Base-by-base conservation (phyloP, 352 stramenopile genomes). In the Albugo laibachii region DNA sequence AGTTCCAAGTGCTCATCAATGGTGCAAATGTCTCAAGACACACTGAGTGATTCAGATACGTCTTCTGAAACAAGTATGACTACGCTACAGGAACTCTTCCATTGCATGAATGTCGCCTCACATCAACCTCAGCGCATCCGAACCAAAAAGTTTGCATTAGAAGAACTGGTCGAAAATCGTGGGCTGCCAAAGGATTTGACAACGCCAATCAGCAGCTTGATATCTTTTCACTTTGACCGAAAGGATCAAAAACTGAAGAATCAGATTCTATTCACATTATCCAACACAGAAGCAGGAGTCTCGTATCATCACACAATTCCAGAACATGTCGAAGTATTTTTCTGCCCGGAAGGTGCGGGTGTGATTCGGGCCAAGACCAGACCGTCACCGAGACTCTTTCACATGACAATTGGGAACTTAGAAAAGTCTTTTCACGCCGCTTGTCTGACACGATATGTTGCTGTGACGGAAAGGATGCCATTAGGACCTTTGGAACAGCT, bases 101-200 rank as follows among this genome's bases (percentile, higher is more conserved):
- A 91, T 48, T 86, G 73, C 40, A 91, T 91, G 77, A 91, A 80
- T 57, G 74, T 91, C 13, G 56, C 72, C 2, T 91, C 77, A 0
- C 76, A 88, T 50, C 72, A 85, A 48, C 74, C 75, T 0, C 73
- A 84, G 48, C 69, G 73, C 6, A 63, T 80, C 47, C 72, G 74
- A 8, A 75, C 63, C 49, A 83, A 78, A 61, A 67, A 69, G 10
- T 86, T 83, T 21, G 69, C 63, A 8, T 49, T 86, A 11, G 58
- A 65, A 34, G 69, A 80, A 24, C 53, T 86, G 1, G 79, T 77
- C 43, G 65, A 82, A 21, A 71, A 59, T 51, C 70, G 67, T 36
- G 78, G 65, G 11, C 60, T 86, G 2, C 24, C 24, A 3, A 31
- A 31, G 24, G 24, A 31, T 31, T 31, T 31, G 24, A 31, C 24